Conservation (phyloP, 2,329 filamentous ascomycete species). For the Neofusicoccum parvum region DNA sequence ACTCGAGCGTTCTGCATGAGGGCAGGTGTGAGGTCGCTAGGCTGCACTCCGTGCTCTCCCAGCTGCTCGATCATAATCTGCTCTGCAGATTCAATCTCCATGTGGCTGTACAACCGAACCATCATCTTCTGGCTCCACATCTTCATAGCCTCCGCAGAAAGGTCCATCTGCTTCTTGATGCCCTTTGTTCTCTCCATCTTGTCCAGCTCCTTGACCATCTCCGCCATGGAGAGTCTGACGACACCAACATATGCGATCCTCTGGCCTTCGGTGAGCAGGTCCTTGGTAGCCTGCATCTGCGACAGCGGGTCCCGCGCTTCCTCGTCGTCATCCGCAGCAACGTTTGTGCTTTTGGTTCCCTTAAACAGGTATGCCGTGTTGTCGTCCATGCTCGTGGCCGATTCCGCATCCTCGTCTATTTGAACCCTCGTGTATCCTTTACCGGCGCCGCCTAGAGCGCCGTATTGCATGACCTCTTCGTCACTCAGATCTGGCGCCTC, state of each 20-base stretch:
- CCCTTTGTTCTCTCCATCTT: conserved; percentile 63
- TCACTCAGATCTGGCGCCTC: conserved; percentile 68
- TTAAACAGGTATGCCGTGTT: conserved; percentile 93
- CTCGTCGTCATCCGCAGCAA: conserved; percentile 70
- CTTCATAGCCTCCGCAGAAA: conserved; percentile 75
- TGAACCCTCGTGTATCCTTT: conserved; percentile 96
- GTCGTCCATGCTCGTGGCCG: conserved; percentile 93
- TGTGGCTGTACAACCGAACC: conserved; percentile 89
- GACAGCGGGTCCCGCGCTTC: conserved; percentile 76
- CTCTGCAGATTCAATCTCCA: conserved; percentile 89
- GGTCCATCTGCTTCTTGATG: conserved; percentile 70
- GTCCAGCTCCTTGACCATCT: conserved; percentile 72
- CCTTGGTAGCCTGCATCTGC: conserved; percentile 95
- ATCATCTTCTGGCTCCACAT: conserved; percentile 99
- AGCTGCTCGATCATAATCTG: conserved; percentile 99
- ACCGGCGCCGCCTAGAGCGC: conserved; percentile 80
- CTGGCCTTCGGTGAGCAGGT: conserved; percentile 91
- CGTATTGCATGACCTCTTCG: conserved; percentile 72
- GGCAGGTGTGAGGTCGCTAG: conserved; percentile 78
- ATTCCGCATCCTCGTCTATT: conserved; percentile 91
- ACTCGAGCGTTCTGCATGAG: conserved; percentile 92
- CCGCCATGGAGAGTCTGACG: conserved; percentile 76
- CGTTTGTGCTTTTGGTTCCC: conserved; percentile 54
- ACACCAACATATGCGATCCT: conserved; percentile 94
- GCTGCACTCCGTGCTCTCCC: conserved; percentile 85